phyloP scores from a whole-genome alignment of 768 basidiomycete genomes.

The Erythrobasidium yunnanense region DNA sequence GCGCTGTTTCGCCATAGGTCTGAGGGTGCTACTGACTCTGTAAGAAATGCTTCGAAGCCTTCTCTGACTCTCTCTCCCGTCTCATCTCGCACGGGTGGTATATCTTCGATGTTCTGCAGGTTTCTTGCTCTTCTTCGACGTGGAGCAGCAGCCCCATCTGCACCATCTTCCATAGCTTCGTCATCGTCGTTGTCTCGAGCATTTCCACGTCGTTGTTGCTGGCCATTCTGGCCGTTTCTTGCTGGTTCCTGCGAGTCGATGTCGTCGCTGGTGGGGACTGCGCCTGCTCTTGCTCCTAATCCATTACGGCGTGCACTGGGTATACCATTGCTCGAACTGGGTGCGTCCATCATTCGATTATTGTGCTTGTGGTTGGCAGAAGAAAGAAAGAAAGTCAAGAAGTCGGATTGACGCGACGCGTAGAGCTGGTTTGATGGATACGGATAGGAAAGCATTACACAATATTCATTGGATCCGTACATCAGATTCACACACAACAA shows the following conservation, averaged over 20 bases:
- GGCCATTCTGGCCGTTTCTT: neutral
- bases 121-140: neutral
- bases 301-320: too few relatives aligned
- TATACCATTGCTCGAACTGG: neutral
- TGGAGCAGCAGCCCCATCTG: neutral
- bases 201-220: neutral
- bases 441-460: too few relatives aligned
- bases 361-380: neutral
- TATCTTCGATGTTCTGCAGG: constrained; percentile 9
- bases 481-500: too few relatives aligned
- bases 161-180: constrained; percentile 13
- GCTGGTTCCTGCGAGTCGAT: neutral
- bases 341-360: neutral
- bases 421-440: too few relatives aligned
- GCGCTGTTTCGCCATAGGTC: neutral
- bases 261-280: neutral
- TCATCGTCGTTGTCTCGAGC: neutral
- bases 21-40: constrained; percentile 54
- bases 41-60: constrained; percentile 75
- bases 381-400: neutral
- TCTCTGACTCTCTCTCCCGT: constrained; percentile 92
- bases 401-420: too few relatives aligned
- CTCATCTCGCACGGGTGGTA: constrained; percentile 51
- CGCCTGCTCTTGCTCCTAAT: neutral
- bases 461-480: too few relatives aligned